Evolutionary conservation across 352 stramenopile genomes (phyloP).

Genomic region (Phytopythium helicoides): DNA sequence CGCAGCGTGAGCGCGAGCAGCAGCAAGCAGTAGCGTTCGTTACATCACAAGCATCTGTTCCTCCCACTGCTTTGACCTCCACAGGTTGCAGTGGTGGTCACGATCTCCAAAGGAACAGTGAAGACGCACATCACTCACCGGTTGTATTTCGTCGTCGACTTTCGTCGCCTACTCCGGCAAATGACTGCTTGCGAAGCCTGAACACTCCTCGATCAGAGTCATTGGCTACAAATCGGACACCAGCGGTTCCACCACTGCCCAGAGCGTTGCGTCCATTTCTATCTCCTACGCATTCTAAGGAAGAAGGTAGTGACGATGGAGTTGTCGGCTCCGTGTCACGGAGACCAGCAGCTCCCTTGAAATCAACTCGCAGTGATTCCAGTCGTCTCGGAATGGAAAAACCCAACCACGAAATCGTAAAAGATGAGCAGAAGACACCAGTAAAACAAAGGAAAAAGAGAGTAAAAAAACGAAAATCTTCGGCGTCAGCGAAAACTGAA

Average conservation of each 20-base stretch:
- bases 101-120: slow-evolving; percentile 1
- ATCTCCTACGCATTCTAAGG: neutral
- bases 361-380: neutral
- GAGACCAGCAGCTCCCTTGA: slow-evolving; percentile 2
- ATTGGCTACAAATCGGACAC: neutral
- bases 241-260: slow-evolving; percentile 6
- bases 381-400: neutral
- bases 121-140: slow-evolving; percentile 8
- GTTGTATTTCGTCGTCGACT: slow-evolving; percentile 23
- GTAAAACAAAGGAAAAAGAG: slow-evolving; percentile 6
- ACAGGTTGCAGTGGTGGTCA: neutral
- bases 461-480: slow-evolving; percentile 6
- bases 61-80: neutral
- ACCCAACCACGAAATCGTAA: neutral
- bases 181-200: slow-evolving; percentile 1
- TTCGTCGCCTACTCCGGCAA: neutral
- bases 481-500: slow-evolving; percentile 8
- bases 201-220: slow-evolving; percentile 1
- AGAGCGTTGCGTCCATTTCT: slow-evolving; percentile 1
- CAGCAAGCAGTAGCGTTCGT: slow-evolving; percentile 30
- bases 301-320: neutral
- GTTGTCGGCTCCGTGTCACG: slow-evolving; percentile 10
- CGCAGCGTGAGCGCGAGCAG: slow-evolving; percentile 55
- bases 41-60: neutral
- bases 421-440: neutral